Conservation (phyloP, 2,329 filamentous ascomycete genomes). For the Colletotrichum sp. region DNA sequence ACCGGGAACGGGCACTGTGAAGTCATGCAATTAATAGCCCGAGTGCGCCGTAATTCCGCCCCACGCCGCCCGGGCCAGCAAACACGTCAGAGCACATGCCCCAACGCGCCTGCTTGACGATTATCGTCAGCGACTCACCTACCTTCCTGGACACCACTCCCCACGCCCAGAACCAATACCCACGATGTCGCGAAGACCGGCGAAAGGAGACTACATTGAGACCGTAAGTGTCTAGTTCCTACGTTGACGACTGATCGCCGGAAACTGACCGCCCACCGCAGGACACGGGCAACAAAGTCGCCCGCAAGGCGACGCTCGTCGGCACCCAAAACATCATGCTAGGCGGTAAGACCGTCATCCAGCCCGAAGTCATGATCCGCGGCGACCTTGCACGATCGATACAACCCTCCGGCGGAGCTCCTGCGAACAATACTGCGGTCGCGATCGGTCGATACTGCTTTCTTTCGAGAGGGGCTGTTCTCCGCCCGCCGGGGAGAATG, state of each 20-base stretch:
- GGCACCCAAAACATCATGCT: constrained; percentile 98
- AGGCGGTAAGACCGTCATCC: constrained; percentile 93
- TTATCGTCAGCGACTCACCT: not conserved
- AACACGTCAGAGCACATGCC: not conserved
- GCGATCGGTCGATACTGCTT: constrained; percentile 93
- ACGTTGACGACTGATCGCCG: too few species aligned
- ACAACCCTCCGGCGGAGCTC: constrained; percentile 46
- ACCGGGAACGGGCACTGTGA: too few species aligned
- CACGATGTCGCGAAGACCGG: constrained; percentile 76
- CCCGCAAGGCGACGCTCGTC: constrained; percentile 87
- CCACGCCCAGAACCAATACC: not conserved
- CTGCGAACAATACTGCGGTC: constrained; percentile 70
- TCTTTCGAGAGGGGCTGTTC: constrained; percentile 76
- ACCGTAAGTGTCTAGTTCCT: constrained; percentile 79
- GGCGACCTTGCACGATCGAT: constrained; percentile 78
- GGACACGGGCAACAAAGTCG: constrained; percentile 99
- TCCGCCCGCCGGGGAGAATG: constrained; percentile 83
- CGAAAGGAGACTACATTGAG: constrained; percentile 95
- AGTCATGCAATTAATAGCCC: not conserved
- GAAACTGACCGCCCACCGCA: constrained; percentile 38
- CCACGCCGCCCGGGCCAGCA: not conserved
- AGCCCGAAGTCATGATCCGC: constrained; percentile 91
- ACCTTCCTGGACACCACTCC: not conserved
- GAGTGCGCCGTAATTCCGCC: not conserved
- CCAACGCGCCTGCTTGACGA: not conserved